Conservation (phyloP, 305 asterid species). For the Fraxinus nigra region DNA sequence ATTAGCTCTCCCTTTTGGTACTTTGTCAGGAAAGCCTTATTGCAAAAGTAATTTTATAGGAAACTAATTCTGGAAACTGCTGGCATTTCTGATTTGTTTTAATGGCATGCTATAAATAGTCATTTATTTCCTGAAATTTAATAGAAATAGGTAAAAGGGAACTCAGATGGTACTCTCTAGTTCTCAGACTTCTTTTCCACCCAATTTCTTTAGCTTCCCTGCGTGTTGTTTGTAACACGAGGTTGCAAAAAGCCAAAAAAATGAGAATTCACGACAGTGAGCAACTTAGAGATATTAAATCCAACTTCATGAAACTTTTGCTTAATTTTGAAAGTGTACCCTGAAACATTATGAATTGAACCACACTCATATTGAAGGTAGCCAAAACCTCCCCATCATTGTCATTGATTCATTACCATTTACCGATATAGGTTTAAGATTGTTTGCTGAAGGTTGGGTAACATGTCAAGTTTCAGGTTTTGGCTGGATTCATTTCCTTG, state of each 20-base stretch:
- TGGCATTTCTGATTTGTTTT: neutral
- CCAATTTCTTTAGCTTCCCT: neutral
- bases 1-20: neutral
- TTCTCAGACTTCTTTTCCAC: neutral
- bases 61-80: conserved; percentile 3
- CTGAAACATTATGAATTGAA: neutral
- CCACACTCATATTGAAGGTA: neutral
- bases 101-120: neutral
- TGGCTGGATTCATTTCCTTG: neutral
- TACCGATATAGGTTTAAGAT: neutral
- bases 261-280: neutral
- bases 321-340: neutral
- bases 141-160: neutral
- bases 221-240: neutral
- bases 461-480: neutral
- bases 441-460: neutral
- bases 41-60: neutral
- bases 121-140: neutral
- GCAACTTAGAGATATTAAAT: neutral
- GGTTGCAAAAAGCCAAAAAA: neutral
- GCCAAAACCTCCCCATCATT: neutral
- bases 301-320: neutral
- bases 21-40: neutral
- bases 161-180: neutral
- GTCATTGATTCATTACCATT: neutral